Evolutionary conservation across 1,139 yeast species (phyloP).

Genomic region (Pichia sp.): DNA sequence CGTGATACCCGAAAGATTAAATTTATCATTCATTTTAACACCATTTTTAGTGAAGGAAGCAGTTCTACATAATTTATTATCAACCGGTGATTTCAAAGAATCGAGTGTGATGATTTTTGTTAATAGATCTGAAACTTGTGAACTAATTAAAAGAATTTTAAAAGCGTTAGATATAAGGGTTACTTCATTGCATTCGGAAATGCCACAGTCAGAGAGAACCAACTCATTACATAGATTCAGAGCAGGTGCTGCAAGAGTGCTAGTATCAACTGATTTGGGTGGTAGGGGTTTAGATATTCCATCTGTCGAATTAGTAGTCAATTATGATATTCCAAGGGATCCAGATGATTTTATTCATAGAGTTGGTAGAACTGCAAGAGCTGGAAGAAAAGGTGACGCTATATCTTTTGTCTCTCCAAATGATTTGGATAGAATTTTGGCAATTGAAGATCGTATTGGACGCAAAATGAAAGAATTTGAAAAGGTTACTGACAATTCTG

Average conservation of each 20-base stretch:
- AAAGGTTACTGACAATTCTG: conserved; percentile 64
- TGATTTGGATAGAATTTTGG: conserved; percentile 73
- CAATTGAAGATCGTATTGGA: conserved; percentile 81
- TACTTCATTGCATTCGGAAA: conserved; percentile 87
- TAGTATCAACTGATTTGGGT: conserved; percentile 95
- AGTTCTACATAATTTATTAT: conserved; percentile 63
- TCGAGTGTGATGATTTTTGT: conserved; percentile 82
- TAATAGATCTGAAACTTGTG: conserved; percentile 86
- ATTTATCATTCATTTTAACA: conserved; percentile 47
- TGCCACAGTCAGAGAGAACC: conserved; percentile 89
- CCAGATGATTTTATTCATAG: conserved; percentile 96
- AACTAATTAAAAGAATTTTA: conserved; percentile 69
- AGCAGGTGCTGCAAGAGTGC: conserved; percentile 88
- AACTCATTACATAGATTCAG: conserved; percentile 87
- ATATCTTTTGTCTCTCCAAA: conserved; percentile 76
- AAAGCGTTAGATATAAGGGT: conserved; percentile 70
- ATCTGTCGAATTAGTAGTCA: conserved; percentile 77
- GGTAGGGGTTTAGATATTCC: conserved; percentile 98
- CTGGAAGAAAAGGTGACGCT: conserved; percentile 74
- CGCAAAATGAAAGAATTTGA: conserved; percentile 71
- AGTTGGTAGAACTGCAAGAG: conserved; percentile 99
- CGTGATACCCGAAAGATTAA: conserved; percentile 73
- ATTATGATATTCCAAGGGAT: conserved; percentile 91
- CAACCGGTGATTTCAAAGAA: conserved; percentile 54
- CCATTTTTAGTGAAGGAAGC: conserved; percentile 93